Evolutionary conservation across 805 yeast species (phyloP), one percentile per base, ranked within the genome.

Genomic region (Kodamaea jinghongensis): DNA sequence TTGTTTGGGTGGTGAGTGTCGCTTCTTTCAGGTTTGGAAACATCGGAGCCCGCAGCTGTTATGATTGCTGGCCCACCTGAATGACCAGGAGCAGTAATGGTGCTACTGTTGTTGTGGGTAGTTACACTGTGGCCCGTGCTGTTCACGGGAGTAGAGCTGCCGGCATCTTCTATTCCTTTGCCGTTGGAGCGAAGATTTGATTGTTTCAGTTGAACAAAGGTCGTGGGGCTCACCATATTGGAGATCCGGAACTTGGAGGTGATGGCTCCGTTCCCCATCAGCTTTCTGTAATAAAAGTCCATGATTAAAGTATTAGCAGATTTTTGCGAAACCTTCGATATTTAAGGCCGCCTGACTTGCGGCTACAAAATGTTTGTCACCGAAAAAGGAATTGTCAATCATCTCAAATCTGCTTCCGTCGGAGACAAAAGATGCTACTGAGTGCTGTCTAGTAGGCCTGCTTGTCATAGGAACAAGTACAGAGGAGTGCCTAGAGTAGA

Each of bases 211-310:
- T 45, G 52, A 2, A 47, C 36, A n/a, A 44, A 39, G 12, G 42
- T 30, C 13, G 29, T 37, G 9, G 40, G 40, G 27, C 34, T 31
- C 10, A 38, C 16, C 28, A 30, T 17, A 29, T 17, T 36, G 36
- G 39, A 37, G 47, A 60, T 47, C 12, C 67, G 54, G 51, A 65
- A 65, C 46, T 65, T 65, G 46, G 62, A 56, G 26, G 71, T 51
- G 35, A 62, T 53, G 12, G 70, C 54, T 12, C 71, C 71, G 45
- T 65, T 63, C 6, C 68, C 68, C 65, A 65, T 54, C 56, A 53
- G 63, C 40, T 59, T 64, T 17, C 60, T 52, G 46, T 65, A 65
- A 50, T 58, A 65, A 37, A 56, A 55, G 44, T 65, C 67, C 71
- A 65, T 65, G 34, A 33, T 16, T 27, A 17, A 9, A 4, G 9